phyloP scores from a whole-genome alignment of 148 eudicot species.

The Camellia granthamiana region DNA sequence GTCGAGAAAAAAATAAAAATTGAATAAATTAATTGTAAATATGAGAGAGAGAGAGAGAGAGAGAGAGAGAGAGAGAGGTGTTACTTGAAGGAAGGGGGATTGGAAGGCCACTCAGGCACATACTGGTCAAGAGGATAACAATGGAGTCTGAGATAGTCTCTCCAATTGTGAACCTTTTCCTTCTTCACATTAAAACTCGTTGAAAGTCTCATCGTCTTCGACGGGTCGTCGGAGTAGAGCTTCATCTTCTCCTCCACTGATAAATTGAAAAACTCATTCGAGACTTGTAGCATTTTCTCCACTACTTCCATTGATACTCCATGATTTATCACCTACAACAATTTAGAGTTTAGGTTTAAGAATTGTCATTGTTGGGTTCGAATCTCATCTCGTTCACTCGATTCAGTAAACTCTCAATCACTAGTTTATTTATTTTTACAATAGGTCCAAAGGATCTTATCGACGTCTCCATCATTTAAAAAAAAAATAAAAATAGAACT shows the following conservation, averaged over 20 bases:
- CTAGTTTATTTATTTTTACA: no score
- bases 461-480: no score
- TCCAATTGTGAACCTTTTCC: constrained; percentile 72
- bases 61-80: not conserved
- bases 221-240: constrained; percentile 61
- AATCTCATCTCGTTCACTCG: no score
- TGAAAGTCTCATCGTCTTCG: constrained; percentile 55
- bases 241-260: constrained; percentile 73
- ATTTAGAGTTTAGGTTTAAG: no score
- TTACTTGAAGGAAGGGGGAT: constrained; percentile 70
- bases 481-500: no score
- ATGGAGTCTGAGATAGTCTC: constrained; percentile 76
- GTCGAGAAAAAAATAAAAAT: no score
- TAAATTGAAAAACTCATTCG: constrained; percentile 47
- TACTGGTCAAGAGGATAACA: constrained; percentile 64
- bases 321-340: constrained; percentile 57
- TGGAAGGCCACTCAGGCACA: constrained; percentile 58
- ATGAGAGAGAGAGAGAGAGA: not conserved
- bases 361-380: no score
- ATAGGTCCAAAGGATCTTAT: no score
- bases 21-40: no score
- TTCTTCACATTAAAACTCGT: constrained; percentile 67
- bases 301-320: constrained; percentile 42
- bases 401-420: no score
- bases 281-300: constrained; percentile 43